These are phyloP conservation scores for Corylus avellana DNA, from an alignment of 306 rosid genomes.

Conservation along the genomic window DNA sequence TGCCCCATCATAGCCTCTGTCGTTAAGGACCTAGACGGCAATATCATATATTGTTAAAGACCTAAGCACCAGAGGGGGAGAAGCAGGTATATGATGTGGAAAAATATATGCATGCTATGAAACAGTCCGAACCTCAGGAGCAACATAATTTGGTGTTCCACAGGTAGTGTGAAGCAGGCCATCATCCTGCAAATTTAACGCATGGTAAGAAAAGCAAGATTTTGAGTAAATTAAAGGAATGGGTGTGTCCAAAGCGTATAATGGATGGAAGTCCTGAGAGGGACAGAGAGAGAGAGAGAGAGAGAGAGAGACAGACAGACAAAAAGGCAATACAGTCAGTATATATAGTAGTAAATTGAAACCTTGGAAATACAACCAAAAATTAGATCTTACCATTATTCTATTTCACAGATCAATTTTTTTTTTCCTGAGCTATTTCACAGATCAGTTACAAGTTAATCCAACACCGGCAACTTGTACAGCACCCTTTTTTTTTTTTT, in stretches of 20 bases:
- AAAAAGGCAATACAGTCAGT: too few species aligned
- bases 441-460: not conserved
- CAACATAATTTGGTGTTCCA: conserved; percentile 98
- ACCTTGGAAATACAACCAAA: not conserved
- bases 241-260: not conserved
- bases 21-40: conserved; percentile 76
- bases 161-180: conserved; percentile 98
- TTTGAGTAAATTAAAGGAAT: conserved; percentile 3
- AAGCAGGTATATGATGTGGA: not conserved
- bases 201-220: conserved; percentile 23
- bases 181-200: conserved; percentile 64
- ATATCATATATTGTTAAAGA: conserved; percentile 24
- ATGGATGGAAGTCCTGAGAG: not conserved
- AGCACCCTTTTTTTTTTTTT: too few species aligned
- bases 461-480: not conserved
- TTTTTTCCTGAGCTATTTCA: too few species aligned
- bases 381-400: not conserved
- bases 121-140: conserved; percentile 78
- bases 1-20: conserved; percentile 94
- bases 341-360: not conserved
- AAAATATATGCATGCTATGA: conserved; percentile 25
- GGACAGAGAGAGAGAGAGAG: not conserved
- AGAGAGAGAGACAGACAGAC: not conserved
- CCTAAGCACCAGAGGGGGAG: conserved; percentile 11
- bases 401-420: not conserved